These are phyloP conservation scores for Priceomyces haplophilus DNA, from an alignment of 805 yeast species.

Conservation along the genomic window DNA sequence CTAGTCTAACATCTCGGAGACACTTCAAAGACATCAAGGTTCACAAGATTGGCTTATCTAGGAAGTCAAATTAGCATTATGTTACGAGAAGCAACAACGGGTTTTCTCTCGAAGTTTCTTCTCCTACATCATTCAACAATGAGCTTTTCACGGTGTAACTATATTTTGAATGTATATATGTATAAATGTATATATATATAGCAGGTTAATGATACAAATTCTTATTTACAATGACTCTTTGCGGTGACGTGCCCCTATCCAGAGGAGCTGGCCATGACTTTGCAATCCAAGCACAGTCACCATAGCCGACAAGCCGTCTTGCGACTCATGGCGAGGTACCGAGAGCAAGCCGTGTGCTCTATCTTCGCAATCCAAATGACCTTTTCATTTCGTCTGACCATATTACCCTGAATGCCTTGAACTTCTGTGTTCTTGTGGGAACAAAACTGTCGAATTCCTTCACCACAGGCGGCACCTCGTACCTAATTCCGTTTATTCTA, in stretches of 20 bases:
- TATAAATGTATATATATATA: slow-evolving; percentile 1
- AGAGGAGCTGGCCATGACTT: no score
- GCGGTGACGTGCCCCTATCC: no score
- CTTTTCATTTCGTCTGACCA: slow-evolving; percentile 61
- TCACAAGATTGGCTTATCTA: slow-evolving; percentile 51
- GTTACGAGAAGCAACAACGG: no score
- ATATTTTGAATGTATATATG: no score
- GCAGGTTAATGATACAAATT: neutral
- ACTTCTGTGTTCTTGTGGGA: slow-evolving; percentile 55
- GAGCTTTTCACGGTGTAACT: no score
- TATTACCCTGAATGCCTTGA: slow-evolving; percentile 57
- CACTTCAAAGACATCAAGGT: no score
- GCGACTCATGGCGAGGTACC: no score
- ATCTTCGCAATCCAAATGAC: slow-evolving; percentile 45
- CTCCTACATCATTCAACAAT: slow-evolving; percentile 2
- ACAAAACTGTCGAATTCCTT: slow-evolving; percentile 27
- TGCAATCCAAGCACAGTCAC: no score
- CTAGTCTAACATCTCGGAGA: slow-evolving; percentile 15
- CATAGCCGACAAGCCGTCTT: no score
- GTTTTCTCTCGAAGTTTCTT: no score
- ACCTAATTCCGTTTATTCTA: slow-evolving; percentile 57
- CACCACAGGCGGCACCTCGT: slow-evolving; percentile 29
- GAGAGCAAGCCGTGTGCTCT: no score
- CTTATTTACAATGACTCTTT: neutral
- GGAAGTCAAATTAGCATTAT: slow-evolving; percentile 69